Percentiles rank a stretch among this genome's conserved stretches.
These are phyloP conservation scores for Penstemon davidsonii DNA, from an alignment of 257 asterid genomes.

Conservation along the genomic window DNA sequence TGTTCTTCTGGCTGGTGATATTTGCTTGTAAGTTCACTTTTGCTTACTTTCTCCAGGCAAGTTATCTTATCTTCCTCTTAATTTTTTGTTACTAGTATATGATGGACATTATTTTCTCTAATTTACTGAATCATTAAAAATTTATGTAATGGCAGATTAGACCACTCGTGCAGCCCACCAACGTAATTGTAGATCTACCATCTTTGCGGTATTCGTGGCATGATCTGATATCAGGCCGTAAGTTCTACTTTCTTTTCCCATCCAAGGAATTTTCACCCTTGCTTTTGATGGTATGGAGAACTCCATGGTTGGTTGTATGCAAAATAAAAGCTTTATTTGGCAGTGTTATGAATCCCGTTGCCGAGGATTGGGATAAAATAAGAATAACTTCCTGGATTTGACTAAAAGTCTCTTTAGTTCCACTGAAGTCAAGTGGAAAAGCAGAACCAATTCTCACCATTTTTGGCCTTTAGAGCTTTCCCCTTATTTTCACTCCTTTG, in stretches of 20 bases:
- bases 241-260: constrained; percentile 25
- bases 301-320: constrained; percentile 12
- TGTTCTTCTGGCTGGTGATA: constrained; percentile 90
- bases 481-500: no score
- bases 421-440: no score
- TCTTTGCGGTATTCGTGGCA: constrained; percentile 83
- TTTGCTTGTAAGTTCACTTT: constrained; percentile 88
- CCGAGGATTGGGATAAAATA: no score
- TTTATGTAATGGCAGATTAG: constrained; percentile 56
- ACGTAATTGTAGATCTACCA: constrained; percentile 45
- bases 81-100: constrained; percentile 9
- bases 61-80: constrained; percentile 32
- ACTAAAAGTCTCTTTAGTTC: no score
- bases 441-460: no score
- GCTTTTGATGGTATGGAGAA: constrained; percentile 23
- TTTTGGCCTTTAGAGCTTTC: no score
- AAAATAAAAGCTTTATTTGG: background rate
- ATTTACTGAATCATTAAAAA: constrained; percentile 19
- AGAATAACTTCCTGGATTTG: no score
- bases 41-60: constrained; percentile 96
- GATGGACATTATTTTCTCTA: constrained; percentile 14
- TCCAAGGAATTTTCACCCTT: constrained; percentile 16
- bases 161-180: constrained; percentile 84
- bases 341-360: background rate
- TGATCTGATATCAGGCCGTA: constrained; percentile 78